phyloP scores from a whole-genome alignment of 345 rosid genomes.

The Schrenkiella parvula region DNA sequence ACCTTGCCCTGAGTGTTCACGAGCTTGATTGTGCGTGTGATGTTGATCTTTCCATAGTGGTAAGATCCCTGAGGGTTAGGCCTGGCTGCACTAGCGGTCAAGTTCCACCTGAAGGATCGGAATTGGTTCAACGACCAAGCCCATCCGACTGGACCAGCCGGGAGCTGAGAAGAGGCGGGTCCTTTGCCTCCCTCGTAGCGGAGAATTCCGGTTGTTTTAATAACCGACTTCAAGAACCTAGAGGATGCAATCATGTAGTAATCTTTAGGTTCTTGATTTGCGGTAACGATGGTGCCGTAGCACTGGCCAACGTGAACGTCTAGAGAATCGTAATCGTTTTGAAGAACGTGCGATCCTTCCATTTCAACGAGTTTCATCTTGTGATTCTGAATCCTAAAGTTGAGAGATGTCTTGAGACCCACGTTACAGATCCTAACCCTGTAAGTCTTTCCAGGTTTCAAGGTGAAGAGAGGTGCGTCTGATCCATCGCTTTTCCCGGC shows the following conservation, averaged over 20 bases:
- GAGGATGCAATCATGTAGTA: constrained; percentile 64
- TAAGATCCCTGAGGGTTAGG: constrained; percentile 89
- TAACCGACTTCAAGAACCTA: constrained; percentile 43
- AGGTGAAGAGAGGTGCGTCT: constrained; percentile 45
- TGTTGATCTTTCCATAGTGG: constrained; percentile 64
- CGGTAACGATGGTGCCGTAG: constrained; percentile 47
- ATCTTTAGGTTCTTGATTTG: constrained; percentile 50
- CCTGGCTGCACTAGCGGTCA: constrained; percentile 74
- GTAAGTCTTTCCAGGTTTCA: constrained; percentile 59
- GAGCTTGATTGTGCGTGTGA: constrained; percentile 62
- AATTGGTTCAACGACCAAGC: constrained; percentile 76
- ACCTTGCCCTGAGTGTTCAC: constrained; percentile 43
- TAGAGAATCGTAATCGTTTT: constrained; percentile 57
- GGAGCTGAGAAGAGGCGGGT: constrained; percentile 44
- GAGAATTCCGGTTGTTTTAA: constrained; percentile 41
- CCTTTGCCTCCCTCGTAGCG: constrained; percentile 44
- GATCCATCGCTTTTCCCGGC: constrained; percentile 36
- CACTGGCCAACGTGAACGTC: constrained; percentile 72
- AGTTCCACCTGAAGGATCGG: constrained; percentile 73
- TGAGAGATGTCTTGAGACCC: constrained; percentile 54
- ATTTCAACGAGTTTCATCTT: constrained; percentile 60
- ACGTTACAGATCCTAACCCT: constrained; percentile 65
- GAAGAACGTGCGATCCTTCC: constrained; percentile 69
- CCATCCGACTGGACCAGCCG: constrained; percentile 59
- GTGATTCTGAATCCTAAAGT: constrained; percentile 66